Base-by-base conservation (phyloP, 257 asterid genomes). In the Solanum sejunctum region DNA sequence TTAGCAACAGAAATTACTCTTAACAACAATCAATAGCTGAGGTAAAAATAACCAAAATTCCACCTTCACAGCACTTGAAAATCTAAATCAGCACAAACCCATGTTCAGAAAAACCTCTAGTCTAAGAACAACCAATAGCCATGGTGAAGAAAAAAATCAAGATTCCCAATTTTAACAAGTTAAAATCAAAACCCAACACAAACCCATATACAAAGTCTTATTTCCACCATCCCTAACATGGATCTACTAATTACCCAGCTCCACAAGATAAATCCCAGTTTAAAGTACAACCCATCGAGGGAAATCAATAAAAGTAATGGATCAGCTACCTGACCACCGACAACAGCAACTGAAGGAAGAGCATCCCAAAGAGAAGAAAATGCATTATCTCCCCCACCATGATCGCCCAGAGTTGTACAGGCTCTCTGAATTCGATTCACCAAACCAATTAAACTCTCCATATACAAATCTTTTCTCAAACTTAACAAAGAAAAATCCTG, bases 341-440 rank as follows among this genome's bases (percentile, higher is more conserved):
- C 98, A 51, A 96, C 99, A 58, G 99, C 99, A 84, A 96, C 99
- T 54, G 99, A 93, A 61, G 99, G 99, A 16, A 96, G 91, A 83
- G 99, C 98, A 69, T 96, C 98, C 99, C 99, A 96, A 0, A 96
- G 96, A 84, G 99, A 96, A 54, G 99, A 93, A 84, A 94, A 93
- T 7, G 97, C 91, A 70, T 91, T 90, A 18, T 96, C 96, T 64
- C 90, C 96, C 36, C 97, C 98, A 20, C 99, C 99, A 88, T 92
- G 90, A 82, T 96, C 99, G 1, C 98, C 99, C 12, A 96, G 93
- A 84, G 94, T 90, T 52, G 99, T 96, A 89, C 98, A 96, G 32
- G 98, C 98, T 87, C 93, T 88, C 85, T 96, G 99, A 87, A 96
- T 96, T 84, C 97, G 87, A 86, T 96, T 96, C 13, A 96, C 99